Evolutionary conservation across 208 protist genomes (phyloP), one percentile per base, ranked within the genome.

Genomic region (Strigomonas oncopelti): DNA sequence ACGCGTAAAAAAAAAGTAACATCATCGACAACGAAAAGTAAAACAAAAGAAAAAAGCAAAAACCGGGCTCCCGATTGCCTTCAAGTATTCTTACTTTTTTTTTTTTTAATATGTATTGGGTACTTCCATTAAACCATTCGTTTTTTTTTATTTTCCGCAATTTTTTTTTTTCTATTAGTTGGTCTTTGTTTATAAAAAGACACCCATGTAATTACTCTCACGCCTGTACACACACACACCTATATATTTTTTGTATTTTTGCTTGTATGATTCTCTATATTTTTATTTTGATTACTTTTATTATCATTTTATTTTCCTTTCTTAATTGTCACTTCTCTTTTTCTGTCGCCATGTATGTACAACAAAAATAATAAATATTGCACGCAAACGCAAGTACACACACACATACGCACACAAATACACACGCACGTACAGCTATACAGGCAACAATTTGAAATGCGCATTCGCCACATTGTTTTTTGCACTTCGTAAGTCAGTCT

Each of bases 81-180:
- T 38, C 34, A 13, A 38, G 7, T 38, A 38, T 65, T 24, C 7
- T 57, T 57, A 22, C 20, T 24, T 63, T 52, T 63, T 63, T 70
- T n/a, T 63, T 32, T 57, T 28, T 8, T 51, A 27, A 16, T 7
- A 45, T 57, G 3, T 32, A 22, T 57, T 18, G 1, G 4, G 14
- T 32, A n/a, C 20, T 55, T 66, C 4, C 24, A 16, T 54, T 28
- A 57, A 5, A 28, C 51, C 8, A 25, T 27, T 20, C 20, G 22
- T 27, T 27, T 55, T 20, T 27, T 28, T 24, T 34, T 20, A 32
- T 13, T 36, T 16, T 11, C 36, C 60, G 20, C 46, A 52, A 45
- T 66, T 82, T 67, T 55, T 78, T 67, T 67, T 61, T 52, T 57
- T 59, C 52, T 14, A 20, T 67, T 46, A 54, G 25, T 31, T 34